Evolutionary conservation across 1,284 basidiomycete genomes (phyloP), one percentile per base, ranked within the genome.

Genomic region (Schizopora paradoxa): DNA sequence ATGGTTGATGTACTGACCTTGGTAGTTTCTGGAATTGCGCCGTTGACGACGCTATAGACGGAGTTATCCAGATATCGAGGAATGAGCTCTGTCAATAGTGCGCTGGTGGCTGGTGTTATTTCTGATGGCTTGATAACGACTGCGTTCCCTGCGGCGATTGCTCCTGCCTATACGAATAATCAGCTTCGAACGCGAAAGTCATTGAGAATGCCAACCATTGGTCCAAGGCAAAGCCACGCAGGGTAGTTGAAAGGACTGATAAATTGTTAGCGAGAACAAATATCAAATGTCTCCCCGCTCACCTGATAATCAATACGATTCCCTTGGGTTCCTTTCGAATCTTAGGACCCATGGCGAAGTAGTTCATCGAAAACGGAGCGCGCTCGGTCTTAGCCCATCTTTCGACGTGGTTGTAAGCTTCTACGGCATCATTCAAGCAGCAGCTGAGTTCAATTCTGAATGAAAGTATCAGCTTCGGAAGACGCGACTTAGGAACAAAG

Each of bases 61-160:
- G 86, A 79, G 0, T 72, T 66, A 63, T 95, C 92, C 51, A 97
- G 62, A 60, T 97, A 95, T 59, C 86, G 81, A 3, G 82, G 80
- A 13, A 91, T 48, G 3, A 95, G 76, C 56, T 89, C 81, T 0
- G 82, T 74, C 11, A 93, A 61, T 7, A 95, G 70, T 19, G 77
- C 66, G 18, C 82, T 80, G 2, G 74, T 73, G 6, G 81, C 73
- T 0, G 83, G 77, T 0, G 82, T 70, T n/a, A 82, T 68, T 61
- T 96, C 93, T 0, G 91, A 89, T 0, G 86, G 86, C 65, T 94
- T 94, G 55, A 92, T 47, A 1, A 86, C 68, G 3, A 76, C 77
- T 0, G 84, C 74, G 58, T 84, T 86, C 1, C 91, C 91, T 10
- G 90, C 87, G 0, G 90, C 83, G 29, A 93, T 77, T 2, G 91